Evolutionary conservation across 352 stramenopile genomes (phyloP).

Genomic region (Globisporangium emineosum): DNA sequence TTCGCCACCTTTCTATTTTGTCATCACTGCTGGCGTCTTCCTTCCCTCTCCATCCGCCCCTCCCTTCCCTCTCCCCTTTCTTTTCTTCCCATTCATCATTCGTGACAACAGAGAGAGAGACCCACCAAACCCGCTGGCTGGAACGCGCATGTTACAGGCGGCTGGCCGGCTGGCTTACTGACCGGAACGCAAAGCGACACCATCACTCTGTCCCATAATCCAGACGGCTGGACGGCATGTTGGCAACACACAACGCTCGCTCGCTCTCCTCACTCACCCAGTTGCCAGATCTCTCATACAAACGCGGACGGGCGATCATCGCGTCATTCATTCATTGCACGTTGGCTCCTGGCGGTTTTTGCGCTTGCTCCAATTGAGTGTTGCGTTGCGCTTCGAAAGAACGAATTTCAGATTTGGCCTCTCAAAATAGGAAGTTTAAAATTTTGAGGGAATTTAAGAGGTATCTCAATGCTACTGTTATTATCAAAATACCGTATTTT

Average conservation of each 20-base stretch:
- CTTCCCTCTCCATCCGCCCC: neutral
- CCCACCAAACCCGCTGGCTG: too few species aligned
- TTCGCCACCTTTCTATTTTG: conserved; percentile 8
- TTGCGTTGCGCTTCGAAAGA: neutral
- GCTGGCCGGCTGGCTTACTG: too few species aligned
- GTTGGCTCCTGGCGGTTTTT: neutral
- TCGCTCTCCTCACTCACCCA: neutral
- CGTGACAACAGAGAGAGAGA: too few species aligned
- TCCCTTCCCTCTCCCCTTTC: conserved; percentile 2
- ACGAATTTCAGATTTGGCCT: neutral
- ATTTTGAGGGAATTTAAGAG: neutral
- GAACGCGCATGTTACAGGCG: neutral
- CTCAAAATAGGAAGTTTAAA: neutral
- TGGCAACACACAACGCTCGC: neutral
- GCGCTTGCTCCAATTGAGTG: neutral
- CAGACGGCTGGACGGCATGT: neutral
- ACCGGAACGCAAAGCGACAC: neutral
- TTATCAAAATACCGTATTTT: too few species aligned
- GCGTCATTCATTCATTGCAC: neutral
- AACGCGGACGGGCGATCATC: neutral
- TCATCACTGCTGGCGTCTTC: neutral
- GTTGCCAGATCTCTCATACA: neutral
- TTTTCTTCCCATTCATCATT: conserved; percentile 9
- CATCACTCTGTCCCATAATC: conserved; percentile 1
- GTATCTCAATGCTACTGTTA: too few species aligned